Percentiles rank a stretch among this genome's conserved stretches.
Conservation (phyloP, 2,329 filamentous ascomycete genomes). For the Tetracladium maxilliforme region DNA sequence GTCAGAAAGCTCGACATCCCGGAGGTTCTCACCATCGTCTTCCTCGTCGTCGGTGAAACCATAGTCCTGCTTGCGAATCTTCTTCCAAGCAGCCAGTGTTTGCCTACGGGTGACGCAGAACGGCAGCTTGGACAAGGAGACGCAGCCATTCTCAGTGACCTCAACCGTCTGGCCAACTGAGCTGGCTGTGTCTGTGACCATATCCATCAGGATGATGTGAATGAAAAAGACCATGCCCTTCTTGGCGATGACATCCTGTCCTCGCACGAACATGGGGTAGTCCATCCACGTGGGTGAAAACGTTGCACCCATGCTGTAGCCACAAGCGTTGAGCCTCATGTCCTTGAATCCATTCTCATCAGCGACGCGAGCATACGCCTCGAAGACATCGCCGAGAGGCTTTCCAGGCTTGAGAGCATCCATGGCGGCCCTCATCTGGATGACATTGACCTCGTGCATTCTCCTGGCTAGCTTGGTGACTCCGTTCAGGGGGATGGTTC, state of each 20-base stretch:
- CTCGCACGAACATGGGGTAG: conserved; percentile 8
- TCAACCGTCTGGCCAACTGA: conserved; percentile 15
- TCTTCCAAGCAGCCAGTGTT: conserved; percentile 18
- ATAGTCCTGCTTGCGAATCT: conserved; percentile 16
- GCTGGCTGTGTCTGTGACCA: conserved; percentile 17
- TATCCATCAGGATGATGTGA: conserved; percentile 19
- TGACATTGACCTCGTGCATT: conserved; percentile 13
- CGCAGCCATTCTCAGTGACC: conserved; percentile 15
- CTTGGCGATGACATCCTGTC: conserved; percentile 9
- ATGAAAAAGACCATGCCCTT: conserved; percentile 17
- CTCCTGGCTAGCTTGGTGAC: conserved; percentile 9
- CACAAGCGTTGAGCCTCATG: conserved; percentile 14
- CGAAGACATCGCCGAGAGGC: conserved; percentile 13
- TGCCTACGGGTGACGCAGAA: conserved; percentile 16
- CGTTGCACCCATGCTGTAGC: conserved; percentile 14
- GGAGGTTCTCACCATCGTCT: conserved; percentile 16
- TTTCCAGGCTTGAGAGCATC: conserved; percentile 12
- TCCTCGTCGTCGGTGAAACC: conserved; percentile 15
- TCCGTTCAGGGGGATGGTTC: conserved; percentile 11
- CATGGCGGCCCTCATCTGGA: conserved; percentile 13
- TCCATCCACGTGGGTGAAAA: conserved; percentile 12
- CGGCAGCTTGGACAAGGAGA: conserved; percentile 15
- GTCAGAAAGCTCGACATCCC: conserved; percentile 16
- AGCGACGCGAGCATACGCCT: conserved; percentile 13
- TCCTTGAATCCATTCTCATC: conserved; percentile 16